phyloP scores from a whole-genome alignment of 345 rosid genomes.

The Acer negundo region DNA sequence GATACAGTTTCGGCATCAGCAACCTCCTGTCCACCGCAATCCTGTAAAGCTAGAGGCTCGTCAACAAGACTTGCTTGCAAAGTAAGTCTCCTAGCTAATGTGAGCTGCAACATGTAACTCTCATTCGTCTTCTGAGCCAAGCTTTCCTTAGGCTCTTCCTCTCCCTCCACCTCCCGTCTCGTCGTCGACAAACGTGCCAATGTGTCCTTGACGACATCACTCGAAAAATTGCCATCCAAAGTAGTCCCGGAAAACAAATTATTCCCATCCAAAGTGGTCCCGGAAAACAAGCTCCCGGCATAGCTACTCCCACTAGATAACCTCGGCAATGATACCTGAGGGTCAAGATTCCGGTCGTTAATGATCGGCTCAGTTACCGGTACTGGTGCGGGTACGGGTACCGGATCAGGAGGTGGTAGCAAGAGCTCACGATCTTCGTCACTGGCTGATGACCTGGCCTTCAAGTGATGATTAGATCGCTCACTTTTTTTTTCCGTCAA shows the following conservation, averaged over 20 bases:
- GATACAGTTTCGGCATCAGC: slow-evolving; percentile 64
- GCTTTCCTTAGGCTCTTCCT: slow-evolving; percentile 30
- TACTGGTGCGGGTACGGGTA: slow-evolving; percentile 19
- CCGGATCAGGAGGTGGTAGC: slow-evolving; percentile 37
- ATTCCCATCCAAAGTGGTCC: slow-evolving; percentile 65
- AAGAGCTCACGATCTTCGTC: slow-evolving; percentile 59
- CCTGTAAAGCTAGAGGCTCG: slow-evolving; percentile 45
- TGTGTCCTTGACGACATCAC: slow-evolving; percentile 57
- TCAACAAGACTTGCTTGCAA: slow-evolving; percentile 57
- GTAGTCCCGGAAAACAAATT: slow-evolving; percentile 75
- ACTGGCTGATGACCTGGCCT: slow-evolving; percentile 36
- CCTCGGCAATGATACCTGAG: slow-evolving; percentile 70
- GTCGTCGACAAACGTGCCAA: slow-evolving; percentile 33
- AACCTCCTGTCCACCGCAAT: slow-evolving; percentile 27
- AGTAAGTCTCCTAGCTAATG: slow-evolving; percentile 74
- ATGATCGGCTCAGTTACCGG: slow-evolving; percentile 26
- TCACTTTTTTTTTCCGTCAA: slow-evolving; percentile 51
- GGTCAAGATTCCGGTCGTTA: slow-evolving; percentile 51
- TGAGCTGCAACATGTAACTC: slow-evolving; percentile 69
- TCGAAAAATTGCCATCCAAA: slow-evolving; percentile 56
- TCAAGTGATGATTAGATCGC: slow-evolving; percentile 44
- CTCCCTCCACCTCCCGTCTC: slow-evolving; percentile 44
- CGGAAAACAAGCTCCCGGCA: slow-evolving; percentile 83
- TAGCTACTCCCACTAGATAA: slow-evolving; percentile 85
- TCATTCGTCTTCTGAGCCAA: slow-evolving; percentile 52